Base-by-base conservation (phyloP, 495 filamentous ascomycete genomes). In the Hypoxylon crocopeplum region DNA sequence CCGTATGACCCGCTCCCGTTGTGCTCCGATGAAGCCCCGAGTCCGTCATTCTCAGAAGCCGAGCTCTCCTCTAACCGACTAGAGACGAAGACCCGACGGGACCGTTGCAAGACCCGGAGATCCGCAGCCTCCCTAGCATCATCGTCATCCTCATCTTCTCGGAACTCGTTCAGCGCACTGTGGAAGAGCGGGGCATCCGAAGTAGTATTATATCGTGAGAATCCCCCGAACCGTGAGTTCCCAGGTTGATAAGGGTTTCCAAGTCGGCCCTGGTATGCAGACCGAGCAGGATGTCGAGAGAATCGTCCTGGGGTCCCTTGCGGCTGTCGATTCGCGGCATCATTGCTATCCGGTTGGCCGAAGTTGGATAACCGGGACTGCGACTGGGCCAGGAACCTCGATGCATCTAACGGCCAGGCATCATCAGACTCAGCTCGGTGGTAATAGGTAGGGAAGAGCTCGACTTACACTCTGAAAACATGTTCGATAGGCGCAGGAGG, bases 391-490 rank as follows among this genome's bases (percentile, higher is more conserved):
- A 98, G 86, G 71, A 98, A 98, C 45, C 88, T 88, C 48, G 95
- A 98, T 64, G 94, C 94, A 88, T 98, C 94, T 98, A 8, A 27
- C 24, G 61, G 7, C 45, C 25, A 57, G 22, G 54, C 32, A 34
- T 39, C 46, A 51, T 70, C 55, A 69, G 55, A 49, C 13, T 47
- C 3, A 36, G 32, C 15, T 22, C 52, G 12, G 56, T 48, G 45
- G 48, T 34, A 40, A 64, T 21, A 19, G 30, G 30, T 27, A 54
- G 25, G 21, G 10, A 19, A 2, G 6, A 32, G 10, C 22, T 42
- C 48, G 24, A 81, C 93, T 79, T 84, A 96, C 93, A 97, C 88
- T 97, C 93, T 27, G 93, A 98, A 76, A 98, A 98, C 93, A 98
- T 98, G 72, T 37, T 66, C 39, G 33, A 20, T 60, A 8, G 17